These are phyloP conservation scores for Antrodiella citrinella DNA, from an alignment of 768 basidiomycete genomes.

Conservation along the genomic window DNA sequence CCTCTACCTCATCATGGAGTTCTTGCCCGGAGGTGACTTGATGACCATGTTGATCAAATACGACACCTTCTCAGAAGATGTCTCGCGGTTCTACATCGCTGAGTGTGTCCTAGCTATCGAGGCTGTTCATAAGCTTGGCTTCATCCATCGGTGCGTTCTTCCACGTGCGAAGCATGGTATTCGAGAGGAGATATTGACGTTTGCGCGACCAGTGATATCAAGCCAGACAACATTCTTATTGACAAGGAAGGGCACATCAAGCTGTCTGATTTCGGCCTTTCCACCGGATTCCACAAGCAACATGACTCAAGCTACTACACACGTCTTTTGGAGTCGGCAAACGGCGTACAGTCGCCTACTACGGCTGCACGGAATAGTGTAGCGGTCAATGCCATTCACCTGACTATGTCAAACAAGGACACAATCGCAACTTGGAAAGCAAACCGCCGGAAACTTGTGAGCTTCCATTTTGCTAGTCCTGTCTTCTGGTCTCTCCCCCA, in stretches of 20 bases:
- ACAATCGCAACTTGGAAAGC: slow-evolving; percentile 99
- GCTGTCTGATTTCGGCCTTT: slow-evolving; percentile 95
- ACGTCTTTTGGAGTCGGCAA: slow-evolving; percentile 67
- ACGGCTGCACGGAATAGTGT: slow-evolving; percentile 76
- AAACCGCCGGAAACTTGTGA: slow-evolving; percentile 87
- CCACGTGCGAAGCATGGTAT: not conserved
- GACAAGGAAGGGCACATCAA: slow-evolving; percentile 97
- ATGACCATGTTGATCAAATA: slow-evolving; percentile 99
- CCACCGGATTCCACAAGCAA: slow-evolving; percentile 98
- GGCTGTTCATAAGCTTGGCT: slow-evolving; percentile 93
- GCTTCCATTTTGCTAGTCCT: slow-evolving; percentile 9
- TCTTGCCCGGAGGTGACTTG: slow-evolving; percentile 93
- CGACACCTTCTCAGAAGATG: slow-evolving; percentile 97
- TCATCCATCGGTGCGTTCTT: slow-evolving; percentile 84
- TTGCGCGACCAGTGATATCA: slow-evolving; percentile 71
- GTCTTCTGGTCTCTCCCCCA: not conserved
- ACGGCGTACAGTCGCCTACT: slow-evolving; percentile 34
- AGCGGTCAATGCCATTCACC: slow-evolving; percentile 93
- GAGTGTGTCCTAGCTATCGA: slow-evolving; percentile 97
- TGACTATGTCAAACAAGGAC: slow-evolving; percentile 91
- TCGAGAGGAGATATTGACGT: not conserved
- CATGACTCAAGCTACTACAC: slow-evolving; percentile 96
- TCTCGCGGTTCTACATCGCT: slow-evolving; percentile 98
- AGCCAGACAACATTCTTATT: slow-evolving; percentile 98
- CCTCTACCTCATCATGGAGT: slow-evolving; percentile 98